phyloP scores from a whole-genome alignment of 2,329 filamentous ascomycete species.

The Aspergillus unguis region DNA sequence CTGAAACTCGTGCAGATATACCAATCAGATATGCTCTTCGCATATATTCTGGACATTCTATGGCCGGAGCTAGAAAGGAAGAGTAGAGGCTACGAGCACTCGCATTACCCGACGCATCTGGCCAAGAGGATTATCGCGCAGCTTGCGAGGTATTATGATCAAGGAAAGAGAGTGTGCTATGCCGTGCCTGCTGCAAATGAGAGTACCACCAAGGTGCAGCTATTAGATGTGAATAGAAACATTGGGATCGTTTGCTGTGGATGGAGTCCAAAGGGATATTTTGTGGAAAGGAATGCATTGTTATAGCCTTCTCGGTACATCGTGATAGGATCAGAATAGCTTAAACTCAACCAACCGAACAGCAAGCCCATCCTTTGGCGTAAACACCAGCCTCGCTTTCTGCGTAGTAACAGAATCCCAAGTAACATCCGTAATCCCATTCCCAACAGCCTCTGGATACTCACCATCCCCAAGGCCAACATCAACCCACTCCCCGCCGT shows the following conservation, averaged over 20 bases:
- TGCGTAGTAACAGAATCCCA: slow-evolving; percentile 13
- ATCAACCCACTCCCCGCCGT: slow-evolving; percentile 12
- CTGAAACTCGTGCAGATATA: slow-evolving; percentile 10
- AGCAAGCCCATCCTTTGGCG: slow-evolving; percentile 9
- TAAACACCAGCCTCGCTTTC: slow-evolving; percentile 15
- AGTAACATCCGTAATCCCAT: slow-evolving; percentile 17
- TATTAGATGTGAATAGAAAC: slow-evolving; percentile 12
- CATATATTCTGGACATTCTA: slow-evolving; percentile 15
- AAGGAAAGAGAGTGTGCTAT: not conserved
- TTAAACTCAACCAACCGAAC: slow-evolving; percentile 21
- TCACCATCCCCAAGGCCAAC: slow-evolving; percentile 7
- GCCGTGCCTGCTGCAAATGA: slow-evolving; percentile 12
- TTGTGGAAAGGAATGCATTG: not conserved
- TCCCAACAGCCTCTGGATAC: slow-evolving; percentile 11
- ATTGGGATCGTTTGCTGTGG: slow-evolving; percentile 11
- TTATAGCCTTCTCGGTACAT: not conserved
- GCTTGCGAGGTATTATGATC: slow-evolving; percentile 10
- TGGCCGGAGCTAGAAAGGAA: slow-evolving; percentile 19
- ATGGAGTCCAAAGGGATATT: not conserved
- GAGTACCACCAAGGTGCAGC: slow-evolving; percentile 10
- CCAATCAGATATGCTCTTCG: slow-evolving; percentile 4
- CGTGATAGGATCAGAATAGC: slow-evolving; percentile 6
- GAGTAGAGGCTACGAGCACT: slow-evolving; percentile 22
- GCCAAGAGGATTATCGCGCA: slow-evolving; percentile 20
- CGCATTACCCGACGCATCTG: slow-evolving; percentile 23